These are phyloP conservation scores for Lentinus tigrinus DNA, from an alignment of 768 basidiomycete genomes.

Conservation along the genomic window DNA sequence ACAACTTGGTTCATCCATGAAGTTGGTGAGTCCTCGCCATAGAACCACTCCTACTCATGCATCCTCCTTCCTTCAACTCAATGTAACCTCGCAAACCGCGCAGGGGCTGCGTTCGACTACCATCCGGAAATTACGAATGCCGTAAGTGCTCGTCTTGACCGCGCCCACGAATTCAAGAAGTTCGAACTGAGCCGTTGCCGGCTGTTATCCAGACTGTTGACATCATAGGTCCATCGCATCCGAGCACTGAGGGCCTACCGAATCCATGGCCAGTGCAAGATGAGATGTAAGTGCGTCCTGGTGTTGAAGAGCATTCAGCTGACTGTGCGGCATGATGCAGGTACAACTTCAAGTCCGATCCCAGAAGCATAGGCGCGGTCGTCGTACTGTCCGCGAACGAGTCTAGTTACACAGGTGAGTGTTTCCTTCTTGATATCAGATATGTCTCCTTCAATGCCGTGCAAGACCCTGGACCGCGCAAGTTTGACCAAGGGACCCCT, in stretches of 20 bases:
- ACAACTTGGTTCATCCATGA: conserved; percentile 41
- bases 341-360: conserved; percentile 50
- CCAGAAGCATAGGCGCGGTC: conserved; percentile 41
- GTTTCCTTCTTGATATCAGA: neutral
- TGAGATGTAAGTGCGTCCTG: conserved; percentile 33
- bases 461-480: conserved; percentile 46
- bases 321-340: conserved; percentile 11
- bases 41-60: neutral
- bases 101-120: conserved; percentile 47
- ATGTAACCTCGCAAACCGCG: neutral
- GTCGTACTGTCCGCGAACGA: conserved; percentile 48
- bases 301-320: neutral
- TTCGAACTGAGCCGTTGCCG: neutral
- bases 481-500: conserved; percentile 66
- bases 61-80: neutral
- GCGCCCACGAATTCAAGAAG: too few relatives aligned
- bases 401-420: conserved; percentile 39
- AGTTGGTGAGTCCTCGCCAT: conserved; percentile 33
- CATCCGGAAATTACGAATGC: conserved; percentile 44
- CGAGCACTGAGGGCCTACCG: conserved; percentile 40
- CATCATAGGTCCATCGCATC: conserved; percentile 41
- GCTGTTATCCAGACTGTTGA: conserved; percentile 33
- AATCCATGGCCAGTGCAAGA: conserved; percentile 34
- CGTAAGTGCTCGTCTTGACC: conserved; percentile 29
- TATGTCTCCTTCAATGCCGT: conserved; percentile 22